These are phyloP conservation scores for Plasmopara viticola DNA, from an alignment of 352 stramenopile species.

Conservation along the genomic window DNA sequence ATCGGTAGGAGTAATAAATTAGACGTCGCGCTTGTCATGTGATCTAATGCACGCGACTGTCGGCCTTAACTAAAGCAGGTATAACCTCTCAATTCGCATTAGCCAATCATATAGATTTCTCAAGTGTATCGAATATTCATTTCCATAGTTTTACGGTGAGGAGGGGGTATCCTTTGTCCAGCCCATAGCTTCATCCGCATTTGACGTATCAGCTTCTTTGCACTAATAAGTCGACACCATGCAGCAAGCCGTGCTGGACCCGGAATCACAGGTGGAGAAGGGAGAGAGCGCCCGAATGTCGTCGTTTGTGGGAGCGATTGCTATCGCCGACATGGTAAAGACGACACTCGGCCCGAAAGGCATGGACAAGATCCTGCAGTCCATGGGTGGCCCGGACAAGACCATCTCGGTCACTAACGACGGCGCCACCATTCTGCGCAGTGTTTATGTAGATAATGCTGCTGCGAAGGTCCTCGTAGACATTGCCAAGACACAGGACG, in stretches of 20 bases:
- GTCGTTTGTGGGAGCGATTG: slow-evolving; percentile 98
- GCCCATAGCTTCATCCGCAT: slow-evolving; percentile 16
- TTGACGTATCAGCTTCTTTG: not conserved
- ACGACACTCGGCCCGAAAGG: slow-evolving; percentile 99
- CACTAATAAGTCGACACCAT: slow-evolving; percentile 4
- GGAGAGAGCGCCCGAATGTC: slow-evolving; percentile 98
- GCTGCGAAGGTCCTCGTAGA: slow-evolving; percentile 99
- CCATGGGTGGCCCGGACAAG: slow-evolving; percentile 77
- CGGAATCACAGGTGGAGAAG: slow-evolving; percentile 82
- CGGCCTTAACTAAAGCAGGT: no score
- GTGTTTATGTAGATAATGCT: slow-evolving; percentile 97
- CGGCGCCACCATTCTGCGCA: slow-evolving; percentile 97
- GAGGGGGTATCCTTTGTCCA: slow-evolving; percentile 17
- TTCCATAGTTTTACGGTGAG: slow-evolving; percentile 3
- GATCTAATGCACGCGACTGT: no score
- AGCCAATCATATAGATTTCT: not conserved
- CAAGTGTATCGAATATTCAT: not conserved
- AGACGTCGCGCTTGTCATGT: no score
- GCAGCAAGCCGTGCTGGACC: slow-evolving; percentile 62
- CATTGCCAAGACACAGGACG: slow-evolving; percentile 98
- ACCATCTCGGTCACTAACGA: slow-evolving; percentile 97
- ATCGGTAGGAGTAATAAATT: no score
- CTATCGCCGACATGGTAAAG: slow-evolving; percentile 99
- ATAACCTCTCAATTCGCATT: not conserved
- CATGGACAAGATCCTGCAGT: slow-evolving; percentile 99